Conservation (phyloP, 495 filamentous ascomycete genomes). For the Penicillium antarcticum region DNA sequence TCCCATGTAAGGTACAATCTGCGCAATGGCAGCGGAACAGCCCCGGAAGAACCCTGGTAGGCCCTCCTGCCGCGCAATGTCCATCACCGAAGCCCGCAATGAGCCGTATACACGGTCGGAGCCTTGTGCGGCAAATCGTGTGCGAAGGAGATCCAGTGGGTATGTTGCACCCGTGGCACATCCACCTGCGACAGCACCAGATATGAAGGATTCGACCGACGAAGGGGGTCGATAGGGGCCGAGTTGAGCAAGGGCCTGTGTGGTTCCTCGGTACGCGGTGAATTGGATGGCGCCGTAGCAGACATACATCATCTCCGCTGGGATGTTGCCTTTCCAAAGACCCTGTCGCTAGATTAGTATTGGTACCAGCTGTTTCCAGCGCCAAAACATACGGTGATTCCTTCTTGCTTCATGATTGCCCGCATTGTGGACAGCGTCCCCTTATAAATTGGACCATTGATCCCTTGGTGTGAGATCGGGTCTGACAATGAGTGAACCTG, state of each 20-base stretch:
- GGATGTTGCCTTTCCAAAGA: slow-evolving; percentile 97
- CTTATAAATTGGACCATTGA: slow-evolving; percentile 66
- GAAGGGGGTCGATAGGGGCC: slow-evolving; percentile 49
- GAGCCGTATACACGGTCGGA: slow-evolving; percentile 74
- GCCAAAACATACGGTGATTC: slow-evolving; percentile 55
- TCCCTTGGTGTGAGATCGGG: slow-evolving; percentile 50
- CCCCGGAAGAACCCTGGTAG: slow-evolving; percentile 80
- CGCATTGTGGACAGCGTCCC: slow-evolving; percentile 76
- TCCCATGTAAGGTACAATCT: slow-evolving; percentile 96
- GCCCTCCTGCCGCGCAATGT: slow-evolving; percentile 78
- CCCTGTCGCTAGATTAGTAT: slow-evolving; percentile 39
- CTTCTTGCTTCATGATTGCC: slow-evolving; percentile 73
- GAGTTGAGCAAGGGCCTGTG: slow-evolving; percentile 54
- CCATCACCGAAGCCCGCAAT: slow-evolving; percentile 59
- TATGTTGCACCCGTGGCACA: slow-evolving; percentile 82
- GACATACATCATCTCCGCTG: slow-evolving; percentile 90
- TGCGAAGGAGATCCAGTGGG: slow-evolving; percentile 89
- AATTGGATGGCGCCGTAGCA: slow-evolving; percentile 88
- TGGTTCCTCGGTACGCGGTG: slow-evolving; percentile 75
- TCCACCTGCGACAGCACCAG: slow-evolving; percentile 77
- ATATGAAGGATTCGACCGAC: slow-evolving; percentile 68
- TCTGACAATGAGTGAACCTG: slow-evolving; percentile 78
- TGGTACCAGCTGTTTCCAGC: not conserved
- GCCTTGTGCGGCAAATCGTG: slow-evolving; percentile 93
- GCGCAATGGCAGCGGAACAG: slow-evolving; percentile 69